Conservation (phyloP, 495 filamentous ascomycete genomes). For the Lepraria neglecta region DNA sequence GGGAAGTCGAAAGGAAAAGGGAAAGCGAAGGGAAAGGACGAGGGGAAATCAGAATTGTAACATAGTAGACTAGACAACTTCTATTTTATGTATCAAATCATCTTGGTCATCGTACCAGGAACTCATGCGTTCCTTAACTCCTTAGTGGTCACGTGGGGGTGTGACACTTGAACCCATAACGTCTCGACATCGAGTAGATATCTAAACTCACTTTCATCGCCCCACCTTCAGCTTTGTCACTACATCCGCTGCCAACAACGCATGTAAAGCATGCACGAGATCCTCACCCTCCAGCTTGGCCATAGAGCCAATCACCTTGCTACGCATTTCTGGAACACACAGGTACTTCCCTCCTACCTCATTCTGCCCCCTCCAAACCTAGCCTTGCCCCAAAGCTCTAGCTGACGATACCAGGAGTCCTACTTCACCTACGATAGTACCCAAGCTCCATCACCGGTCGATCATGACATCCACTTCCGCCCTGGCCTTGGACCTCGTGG, state of each 20-base stretch:
- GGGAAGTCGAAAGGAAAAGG: constrained; percentile 15
- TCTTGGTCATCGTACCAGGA: no score
- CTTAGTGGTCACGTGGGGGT: neutral
- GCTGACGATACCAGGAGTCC: constrained; percentile 59
- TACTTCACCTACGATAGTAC: constrained; percentile 86
- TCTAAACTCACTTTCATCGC: no score
- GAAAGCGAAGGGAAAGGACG: constrained; percentile 17
- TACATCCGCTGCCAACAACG: neutral
- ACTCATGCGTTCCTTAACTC: neutral
- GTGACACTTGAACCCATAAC: neutral
- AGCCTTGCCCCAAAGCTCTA: neutral
- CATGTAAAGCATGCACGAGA: constrained; percentile 71
- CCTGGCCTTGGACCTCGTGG: constrained; percentile 77
- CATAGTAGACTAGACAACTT: neutral
- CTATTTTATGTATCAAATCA: neutral
- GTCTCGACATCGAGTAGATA: neutral
- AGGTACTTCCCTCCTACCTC: constrained; percentile 44
- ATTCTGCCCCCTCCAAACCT: neutral
- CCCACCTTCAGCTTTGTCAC: no score
- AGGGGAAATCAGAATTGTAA: constrained; percentile 20
- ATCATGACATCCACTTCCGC: constrained; percentile 91
- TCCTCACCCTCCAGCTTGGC: constrained; percentile 88
- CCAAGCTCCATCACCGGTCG: constrained; percentile 59
- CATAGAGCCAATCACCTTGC: constrained; percentile 88
- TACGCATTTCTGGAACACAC: constrained; percentile 98